Percentiles rank a stretch among this genome's conserved stretches.
These are phyloP conservation scores for Phialophora verrucosa DNA, from an alignment of 2,329 filamentous ascomycete species.

Conservation along the genomic window DNA sequence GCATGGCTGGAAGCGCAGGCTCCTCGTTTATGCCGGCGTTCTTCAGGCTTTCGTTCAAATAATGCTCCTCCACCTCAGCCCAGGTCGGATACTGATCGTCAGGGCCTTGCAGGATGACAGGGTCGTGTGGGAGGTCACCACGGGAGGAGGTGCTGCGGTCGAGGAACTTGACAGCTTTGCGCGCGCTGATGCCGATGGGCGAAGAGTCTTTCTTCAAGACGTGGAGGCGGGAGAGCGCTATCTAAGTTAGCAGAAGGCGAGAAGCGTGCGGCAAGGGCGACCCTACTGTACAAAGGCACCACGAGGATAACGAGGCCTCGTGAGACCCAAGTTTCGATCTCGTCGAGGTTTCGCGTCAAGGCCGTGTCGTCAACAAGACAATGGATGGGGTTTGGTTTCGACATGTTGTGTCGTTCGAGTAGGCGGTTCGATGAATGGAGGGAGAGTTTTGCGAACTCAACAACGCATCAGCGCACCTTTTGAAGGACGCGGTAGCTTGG, in stretches of 20 bases:
- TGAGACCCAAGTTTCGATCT: conserved; percentile 59
- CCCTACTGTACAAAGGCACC: conserved; percentile 59
- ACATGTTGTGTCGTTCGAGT: conserved; percentile 24
- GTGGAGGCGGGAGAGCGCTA: conserved; percentile 55
- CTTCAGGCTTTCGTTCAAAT: conserved; percentile 47
- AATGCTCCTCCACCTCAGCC: conserved; percentile 53
- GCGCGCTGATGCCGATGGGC: conserved; percentile 56
- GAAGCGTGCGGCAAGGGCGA: conserved; percentile 12
- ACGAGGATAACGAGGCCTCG: conserved; percentile 57
- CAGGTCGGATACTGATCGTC: conserved; percentile 56
- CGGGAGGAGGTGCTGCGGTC: conserved; percentile 57
- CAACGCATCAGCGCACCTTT: conserved; percentile 27
- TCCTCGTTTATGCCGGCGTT: conserved; percentile 25
- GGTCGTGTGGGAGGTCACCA: conserved; percentile 50
- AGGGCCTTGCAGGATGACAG: conserved; percentile 55
- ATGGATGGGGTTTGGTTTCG: conserved; percentile 53
- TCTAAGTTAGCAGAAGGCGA: conserved; percentile 26
- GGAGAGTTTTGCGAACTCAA: conserved; percentile 5
- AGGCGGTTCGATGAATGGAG: conserved; percentile 4
- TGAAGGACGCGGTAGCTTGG: conserved; percentile 24
- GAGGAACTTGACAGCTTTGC: conserved; percentile 59
- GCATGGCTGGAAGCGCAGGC: conserved; percentile 11
- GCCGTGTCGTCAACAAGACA: conserved; percentile 61
- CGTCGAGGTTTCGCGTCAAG: conserved; percentile 58
- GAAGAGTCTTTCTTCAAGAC: conserved; percentile 53